Base-by-base conservation (phyloP, 2,329 filamentous ascomycete species). In the Helotiales sp. region DNA sequence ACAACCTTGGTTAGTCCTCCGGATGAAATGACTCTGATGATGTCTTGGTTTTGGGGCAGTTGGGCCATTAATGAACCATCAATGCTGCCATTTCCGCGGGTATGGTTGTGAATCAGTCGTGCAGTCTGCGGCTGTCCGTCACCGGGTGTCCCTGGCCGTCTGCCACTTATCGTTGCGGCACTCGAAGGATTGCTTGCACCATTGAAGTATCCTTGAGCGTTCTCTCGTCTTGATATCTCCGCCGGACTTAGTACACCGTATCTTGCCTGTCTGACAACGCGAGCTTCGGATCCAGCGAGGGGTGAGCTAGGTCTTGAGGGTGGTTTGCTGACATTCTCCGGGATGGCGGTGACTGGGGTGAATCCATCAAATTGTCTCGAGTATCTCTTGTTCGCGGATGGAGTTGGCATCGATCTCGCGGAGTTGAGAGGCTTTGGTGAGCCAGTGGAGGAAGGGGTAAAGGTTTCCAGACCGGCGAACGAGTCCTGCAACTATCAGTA, bases 1-100 rank as follows among this genome's bases (percentile, higher is more conserved):
- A 99, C 89, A 26, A 97, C 94, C 76, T 97, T 97, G 57, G 93
- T 97, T 69, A 93, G 89, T 61, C 94, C 96, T 69, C 90, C 93
- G 58, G 93, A 96, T 72, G 92, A 97, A 76, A 98, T 97, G 72
- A 97, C 93, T 70, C 94, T 88, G 71, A 98, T 97, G 68, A 97
- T 88, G 67, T 94, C 91, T 78, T 96, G 93, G 79, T 93, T 92
- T 71, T 90, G 86, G 65, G 94, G 94, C 75, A 97, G 82, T 67
- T 91, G 91, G 72, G 93, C 92, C 86, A 95, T 96, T 70, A 95
- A 89, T 73, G 93, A 90, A 69, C 90, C 91, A 79, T 97, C 94
- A 76, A 95, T 85, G 79, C 93, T 97, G 63, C 91, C 92, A 75
- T 91, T 91, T 73, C 92, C 92, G 76, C 92, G 88, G 63, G 91